phyloP scores from a whole-genome alignment of 1,139 yeast species.

The Kodamaea derodonti region DNA sequence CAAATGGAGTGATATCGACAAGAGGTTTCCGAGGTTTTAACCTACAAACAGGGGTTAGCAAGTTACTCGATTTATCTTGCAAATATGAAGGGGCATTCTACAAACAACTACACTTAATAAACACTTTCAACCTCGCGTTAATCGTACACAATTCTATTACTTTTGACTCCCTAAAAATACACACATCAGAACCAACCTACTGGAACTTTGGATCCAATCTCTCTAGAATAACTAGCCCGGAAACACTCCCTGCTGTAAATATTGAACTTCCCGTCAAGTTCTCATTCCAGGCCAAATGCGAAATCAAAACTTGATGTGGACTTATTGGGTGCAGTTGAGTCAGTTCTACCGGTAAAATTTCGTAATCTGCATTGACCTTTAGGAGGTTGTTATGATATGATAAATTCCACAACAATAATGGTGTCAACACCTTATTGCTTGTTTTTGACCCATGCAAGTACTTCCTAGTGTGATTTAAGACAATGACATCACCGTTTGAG shows the following conservation, averaged over 20 bases:
- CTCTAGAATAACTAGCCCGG: conserved; percentile 68
- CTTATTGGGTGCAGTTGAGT: conserved; percentile 32
- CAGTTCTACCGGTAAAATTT: conserved; percentile 26
- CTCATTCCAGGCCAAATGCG: conserved; percentile 63
- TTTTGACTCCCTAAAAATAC: too few relatives aligned
- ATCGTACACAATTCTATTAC: too few relatives aligned
- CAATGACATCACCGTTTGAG: conserved; percentile 51
- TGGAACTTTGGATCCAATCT: conserved; percentile 34
- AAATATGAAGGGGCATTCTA: too few relatives aligned
- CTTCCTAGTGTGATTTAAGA: conserved; percentile 36
- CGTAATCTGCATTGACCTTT: conserved; percentile 24
- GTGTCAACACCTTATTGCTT: conserved; percentile 27
- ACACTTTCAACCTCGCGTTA: too few relatives aligned
- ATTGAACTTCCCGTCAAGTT: conserved; percentile 46
- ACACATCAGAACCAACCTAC: too few relatives aligned
- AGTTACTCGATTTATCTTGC: too few relatives aligned
- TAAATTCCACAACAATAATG: conserved; percentile 37
- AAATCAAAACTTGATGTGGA: conserved; percentile 53
- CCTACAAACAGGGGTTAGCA: too few relatives aligned
- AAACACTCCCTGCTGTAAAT: conserved; percentile 62
- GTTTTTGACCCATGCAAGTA: conserved; percentile 32
- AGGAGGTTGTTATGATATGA: conserved; percentile 13
- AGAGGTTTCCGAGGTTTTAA: conserved; percentile 64
- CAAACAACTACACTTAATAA: too few relatives aligned
- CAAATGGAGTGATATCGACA: conserved; percentile 67